Evolutionary conservation across 768 basidiomycete genomes (phyloP).

Genomic region (Tubosaeta sp.): DNA sequence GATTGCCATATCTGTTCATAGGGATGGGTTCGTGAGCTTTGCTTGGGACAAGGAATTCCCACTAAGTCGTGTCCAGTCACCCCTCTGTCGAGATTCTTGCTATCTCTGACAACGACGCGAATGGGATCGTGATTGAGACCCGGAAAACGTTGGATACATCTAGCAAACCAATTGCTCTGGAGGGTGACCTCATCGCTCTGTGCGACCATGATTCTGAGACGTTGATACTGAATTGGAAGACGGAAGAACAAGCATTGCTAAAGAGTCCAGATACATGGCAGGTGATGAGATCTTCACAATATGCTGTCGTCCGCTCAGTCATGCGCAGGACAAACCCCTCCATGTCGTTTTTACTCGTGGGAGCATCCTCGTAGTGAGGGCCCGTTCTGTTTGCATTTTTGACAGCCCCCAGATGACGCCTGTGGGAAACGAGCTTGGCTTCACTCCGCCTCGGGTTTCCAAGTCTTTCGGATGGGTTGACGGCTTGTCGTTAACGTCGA

Average conservation of each 20-base stretch:
- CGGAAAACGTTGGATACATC: slow-evolving; percentile 36
- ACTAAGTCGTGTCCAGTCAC: slow-evolving; percentile 18
- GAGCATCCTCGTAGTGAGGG: slow-evolving; percentile 54
- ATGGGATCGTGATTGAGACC: slow-evolving; percentile 26
- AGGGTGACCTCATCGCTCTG: slow-evolving; percentile 50
- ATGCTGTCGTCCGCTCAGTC: slow-evolving; percentile 7
- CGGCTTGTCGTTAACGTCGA: slow-evolving; percentile 41
- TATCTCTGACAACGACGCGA: slow-evolving; percentile 7
- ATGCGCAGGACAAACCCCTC: slow-evolving; percentile 43
- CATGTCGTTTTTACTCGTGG: slow-evolving; percentile 47
- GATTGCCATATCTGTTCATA: slow-evolving; percentile 48
- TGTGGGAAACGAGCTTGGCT: slow-evolving; percentile 11
- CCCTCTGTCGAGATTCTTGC: slow-evolving; percentile 29
- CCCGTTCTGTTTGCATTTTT: slow-evolving; percentile 56
- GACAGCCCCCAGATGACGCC: slow-evolving; percentile 38
- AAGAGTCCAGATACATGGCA: slow-evolving; percentile 34
- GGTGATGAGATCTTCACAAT: slow-evolving; percentile 17
- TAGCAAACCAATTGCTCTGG: slow-evolving; percentile 45
- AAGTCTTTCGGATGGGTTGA: slow-evolving; percentile 69
- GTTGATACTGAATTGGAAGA: slow-evolving; percentile 53
- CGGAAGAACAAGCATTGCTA: slow-evolving; percentile 43
- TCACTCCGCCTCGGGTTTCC: slow-evolving; percentile 32
- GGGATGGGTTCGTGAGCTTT: slow-evolving; percentile 40
- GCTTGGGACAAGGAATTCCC: not conserved
- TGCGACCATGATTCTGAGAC: slow-evolving; percentile 50